Evolutionary conservation across 495 filamentous ascomycete species (phyloP), one percentile per base, ranked within the genome.

Genomic region (Clohesyomyces aquaticus): DNA sequence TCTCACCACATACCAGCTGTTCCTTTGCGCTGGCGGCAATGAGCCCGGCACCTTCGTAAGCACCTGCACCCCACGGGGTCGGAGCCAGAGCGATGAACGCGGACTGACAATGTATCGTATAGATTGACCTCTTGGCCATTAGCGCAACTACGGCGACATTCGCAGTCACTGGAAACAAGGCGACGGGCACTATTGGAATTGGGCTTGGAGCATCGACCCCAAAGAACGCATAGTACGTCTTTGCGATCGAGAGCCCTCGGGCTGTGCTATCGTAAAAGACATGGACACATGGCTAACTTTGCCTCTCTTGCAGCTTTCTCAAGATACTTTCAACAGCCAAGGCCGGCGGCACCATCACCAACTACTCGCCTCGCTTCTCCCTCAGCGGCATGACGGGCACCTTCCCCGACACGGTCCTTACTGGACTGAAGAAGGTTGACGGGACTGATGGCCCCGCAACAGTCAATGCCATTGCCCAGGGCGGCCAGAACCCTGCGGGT

Each of bases 21-120:
- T 82, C 63, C 79, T 90, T 2, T 88, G 82, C 66, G 82, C 86
- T 35, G 86, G 86, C 27, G 85, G 87, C 27, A 87, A 89, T 69
- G 71, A 74, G 0, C 72, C 71, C 3, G 75, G 65, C 28, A 77
- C 68, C 43, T 75, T 79, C 66, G 81, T 83, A 65, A 25, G 57
- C 23, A 10, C 27, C 4, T 16, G 27, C 49, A 52, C 25, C 22
- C 23, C n/a, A n/a, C n/a, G n/a, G n/a, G n/a, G n/a, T 52, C 4
- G 25, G 14, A 32, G 18, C 32, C 32, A 6, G 14, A 6, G 32
- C 32, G 6, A 14, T 38, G n/a, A n/a, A n/a, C n/a, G n/a, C n/a
- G n/a, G 49, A 23, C 18, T 27, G 16, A 27, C 22, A 27, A 52
- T 22, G 16, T 26, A 52, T 27, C n/a, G 43, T 22, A 22, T n/a